Base-by-base conservation (phyloP, 164 flowering plant genomes). In the Tetracentron sinense region DNA sequence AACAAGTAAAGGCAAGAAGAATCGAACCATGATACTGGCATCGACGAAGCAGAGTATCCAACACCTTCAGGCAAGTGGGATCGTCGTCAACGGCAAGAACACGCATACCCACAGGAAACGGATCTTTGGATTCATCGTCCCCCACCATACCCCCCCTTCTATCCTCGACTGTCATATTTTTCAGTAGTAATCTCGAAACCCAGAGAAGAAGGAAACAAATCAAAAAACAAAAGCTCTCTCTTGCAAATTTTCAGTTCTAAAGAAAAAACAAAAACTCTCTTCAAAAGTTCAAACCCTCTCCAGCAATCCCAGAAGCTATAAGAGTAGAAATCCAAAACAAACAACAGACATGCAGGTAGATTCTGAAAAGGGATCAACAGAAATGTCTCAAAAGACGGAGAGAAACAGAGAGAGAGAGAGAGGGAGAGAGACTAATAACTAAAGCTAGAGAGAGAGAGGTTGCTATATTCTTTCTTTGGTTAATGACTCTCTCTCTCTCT, bases 41-140 rank as follows among this genome's bases (percentile, higher is more conserved):
- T 33, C 74, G 65, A 35, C 78, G 76, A n/a, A 82, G 83, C 58
- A 86, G 67, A 67, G 73, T 57, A 44, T 79, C 84, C 51, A 86
- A 61, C 57, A 83, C 27, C 42, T 42, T 58, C 51, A 85, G 74
- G 61, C 90, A 85, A 68, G 80, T 80, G 10, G 79, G 83, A 55
- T 85, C 82, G 61, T 83, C 90, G 53, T 85, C 90, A 44, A 86
- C 86, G 42, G 88, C 88, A 35, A 86, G 73, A 30, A 86, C 82
- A 25, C 86, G 74, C 91, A 83, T 76, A 12, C 88, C 91, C 42
- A 75, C 61, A 0, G 86, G 88, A 67, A 83, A 83, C 72, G 68
- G 78, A 63, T 78, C 80, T 16, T 20, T 66, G 15, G 66, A 56
- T 25, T 72, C 82, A 35, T 74, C 79, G 46, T 63, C 69, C 50